Conservation (phyloP, 805 yeast genomes). For the Schizosaccharomyces japonicus region DNA sequence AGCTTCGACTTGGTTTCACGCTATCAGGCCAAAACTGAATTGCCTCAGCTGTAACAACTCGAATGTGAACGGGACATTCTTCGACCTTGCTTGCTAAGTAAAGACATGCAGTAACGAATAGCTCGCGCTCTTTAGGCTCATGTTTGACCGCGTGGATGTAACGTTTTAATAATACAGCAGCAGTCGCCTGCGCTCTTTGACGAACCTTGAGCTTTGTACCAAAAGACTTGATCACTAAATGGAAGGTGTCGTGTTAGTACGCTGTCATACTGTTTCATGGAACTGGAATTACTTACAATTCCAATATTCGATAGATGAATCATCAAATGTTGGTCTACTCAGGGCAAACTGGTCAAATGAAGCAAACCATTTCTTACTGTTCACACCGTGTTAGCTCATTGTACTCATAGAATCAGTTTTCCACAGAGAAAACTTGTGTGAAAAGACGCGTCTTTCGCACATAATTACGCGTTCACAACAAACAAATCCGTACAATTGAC, state of each 20-base stretch:
- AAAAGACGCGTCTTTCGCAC: no score
- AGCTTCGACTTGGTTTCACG: constrained; percentile 73
- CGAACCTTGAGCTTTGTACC: constrained; percentile 59
- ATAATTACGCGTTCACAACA: no score
- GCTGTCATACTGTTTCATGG: no score
- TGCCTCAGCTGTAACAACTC: constrained; percentile 48
- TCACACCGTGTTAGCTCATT: no score
- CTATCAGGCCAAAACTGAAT: constrained; percentile 57
- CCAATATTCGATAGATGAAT: no score
- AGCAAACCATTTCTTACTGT: no score
- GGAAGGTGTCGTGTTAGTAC: no score
- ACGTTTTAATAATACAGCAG: constrained; percentile 43
- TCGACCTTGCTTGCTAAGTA: constrained; percentile 85
- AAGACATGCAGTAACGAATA: constrained; percentile 60
- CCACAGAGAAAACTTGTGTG: no score
- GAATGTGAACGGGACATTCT: constrained; percentile 82
- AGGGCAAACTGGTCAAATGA: no score
- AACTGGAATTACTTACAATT: no score
- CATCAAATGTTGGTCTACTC: no score
- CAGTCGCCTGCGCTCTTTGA: constrained; percentile 69
- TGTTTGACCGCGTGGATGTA: not conserved
- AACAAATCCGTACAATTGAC: not conserved
- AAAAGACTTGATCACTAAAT: constrained; percentile 33
- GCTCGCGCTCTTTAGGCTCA: constrained; percentile 52
- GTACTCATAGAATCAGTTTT: no score